Conservation (phyloP, 768 basidiomycete species). For the Lanmaoa pseudosensibilis region DNA sequence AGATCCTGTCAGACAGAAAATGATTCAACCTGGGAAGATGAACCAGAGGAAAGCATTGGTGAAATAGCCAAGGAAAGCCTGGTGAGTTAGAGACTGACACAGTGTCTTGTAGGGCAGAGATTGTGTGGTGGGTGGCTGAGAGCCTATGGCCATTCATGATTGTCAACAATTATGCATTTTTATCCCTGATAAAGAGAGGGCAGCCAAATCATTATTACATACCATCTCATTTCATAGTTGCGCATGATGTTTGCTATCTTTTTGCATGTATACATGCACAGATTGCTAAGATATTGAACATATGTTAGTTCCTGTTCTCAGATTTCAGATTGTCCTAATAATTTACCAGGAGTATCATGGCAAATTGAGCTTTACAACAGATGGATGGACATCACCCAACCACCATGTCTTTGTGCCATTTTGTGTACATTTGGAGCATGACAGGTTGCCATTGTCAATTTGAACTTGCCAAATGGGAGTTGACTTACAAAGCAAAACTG, state of each 20-base stretch:
- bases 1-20: no score
- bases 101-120: background rate
- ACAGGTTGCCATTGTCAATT: no score
- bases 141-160: background rate
- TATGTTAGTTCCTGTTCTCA: background rate
- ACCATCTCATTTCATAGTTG: background rate
- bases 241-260: background rate
- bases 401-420: background rate
- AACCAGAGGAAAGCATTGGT: no score
- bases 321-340: no score
- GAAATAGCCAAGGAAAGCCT: no score
- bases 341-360: background rate
- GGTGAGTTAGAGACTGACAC: no score
- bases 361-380: background rate
- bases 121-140: background rate
- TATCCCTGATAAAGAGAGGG: background rate
- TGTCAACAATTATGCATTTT: background rate
- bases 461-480: no score
- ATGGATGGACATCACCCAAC: background rate
- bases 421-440: background rate
- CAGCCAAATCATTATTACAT: conserved; percentile 3
- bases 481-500: no score
- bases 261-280: background rate
- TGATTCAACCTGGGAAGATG: no score
- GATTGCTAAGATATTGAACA: background rate